Conservation (phyloP, 176 grass and related monocot genomes). For the Musa schizocarpa region DNA sequence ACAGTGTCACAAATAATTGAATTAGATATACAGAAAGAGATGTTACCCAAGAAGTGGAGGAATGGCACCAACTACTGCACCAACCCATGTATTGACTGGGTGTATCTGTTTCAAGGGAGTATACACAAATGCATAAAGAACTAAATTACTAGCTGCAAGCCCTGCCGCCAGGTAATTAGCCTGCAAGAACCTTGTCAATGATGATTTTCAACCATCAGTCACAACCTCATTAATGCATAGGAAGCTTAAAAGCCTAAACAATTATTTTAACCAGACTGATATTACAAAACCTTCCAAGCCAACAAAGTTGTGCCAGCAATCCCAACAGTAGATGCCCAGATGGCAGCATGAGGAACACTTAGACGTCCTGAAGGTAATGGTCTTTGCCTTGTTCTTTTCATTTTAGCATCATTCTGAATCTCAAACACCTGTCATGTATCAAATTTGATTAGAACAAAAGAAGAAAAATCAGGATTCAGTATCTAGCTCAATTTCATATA, state of each 20-base stretch:
- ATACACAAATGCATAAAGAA: constrained; percentile 97
- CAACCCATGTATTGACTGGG: constrained; percentile 97
- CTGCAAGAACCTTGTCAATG: constrained; percentile 62
- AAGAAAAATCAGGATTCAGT: neutral
- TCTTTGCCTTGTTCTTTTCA: constrained; percentile 77
- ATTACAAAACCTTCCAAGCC: constrained; percentile 60
- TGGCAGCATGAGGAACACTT: constrained; percentile 63
- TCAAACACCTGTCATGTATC: constrained; percentile 44
- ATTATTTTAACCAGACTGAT: constrained; percentile 9
- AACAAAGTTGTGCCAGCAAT: constrained; percentile 67
- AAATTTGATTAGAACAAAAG: neutral
- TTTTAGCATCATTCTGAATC: constrained; percentile 85
- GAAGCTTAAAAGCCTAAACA: constrained; percentile 4
- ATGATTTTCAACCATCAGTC: constrained; percentile 41
- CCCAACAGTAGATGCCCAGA: constrained; percentile 88
- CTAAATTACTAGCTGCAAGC: constrained; percentile 77
- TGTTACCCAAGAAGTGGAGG: constrained; percentile 89
- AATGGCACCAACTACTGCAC: constrained; percentile 92
- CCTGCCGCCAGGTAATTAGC: constrained; percentile 76
- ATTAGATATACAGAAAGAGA: constrained; percentile 2
- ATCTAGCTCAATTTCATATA: neutral
- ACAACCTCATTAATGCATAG: constrained; percentile 11
- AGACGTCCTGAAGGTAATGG: constrained; percentile 84
- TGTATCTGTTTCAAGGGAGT: constrained; percentile 99
- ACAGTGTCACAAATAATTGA: constrained; percentile 13